These are phyloP conservation scores for Ceratobasidium sp. DNA, from an alignment of 1,284 basidiomycete genomes.

Conservation along the genomic window DNA sequence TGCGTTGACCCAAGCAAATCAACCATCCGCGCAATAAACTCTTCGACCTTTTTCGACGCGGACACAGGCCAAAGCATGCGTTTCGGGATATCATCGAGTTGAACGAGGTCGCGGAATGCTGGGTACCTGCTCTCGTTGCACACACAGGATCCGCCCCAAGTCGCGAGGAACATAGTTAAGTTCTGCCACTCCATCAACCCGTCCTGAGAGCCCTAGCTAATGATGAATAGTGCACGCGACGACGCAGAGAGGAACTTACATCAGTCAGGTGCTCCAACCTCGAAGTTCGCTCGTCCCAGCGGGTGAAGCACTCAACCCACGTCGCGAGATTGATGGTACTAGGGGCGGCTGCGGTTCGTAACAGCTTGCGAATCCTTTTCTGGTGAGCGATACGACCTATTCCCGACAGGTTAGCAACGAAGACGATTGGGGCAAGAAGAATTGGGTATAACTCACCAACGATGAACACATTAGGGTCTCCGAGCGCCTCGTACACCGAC, in stretches of 20 bases:
- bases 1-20: slow-evolving; percentile 74
- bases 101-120: slow-evolving; percentile 68
- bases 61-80: slow-evolving; percentile 59
- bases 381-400: slow-evolving; percentile 80
- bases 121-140: slow-evolving; percentile 50
- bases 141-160: slow-evolving; percentile 78
- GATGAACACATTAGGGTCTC: slow-evolving; percentile 76
- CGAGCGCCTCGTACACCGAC: slow-evolving; percentile 80
- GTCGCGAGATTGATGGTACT: slow-evolving; percentile 77
- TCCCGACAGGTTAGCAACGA: background rate
- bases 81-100: slow-evolving; percentile 75
- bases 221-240: slow-evolving; percentile 24
- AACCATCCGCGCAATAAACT: slow-evolving; percentile 80
- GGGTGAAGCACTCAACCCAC: slow-evolving; percentile 84
- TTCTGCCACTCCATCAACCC: slow-evolving; percentile 83
- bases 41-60: slow-evolving; percentile 59
- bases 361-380: slow-evolving; percentile 80
- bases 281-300: slow-evolving; percentile 65
- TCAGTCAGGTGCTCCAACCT: slow-evolving; percentile 42
- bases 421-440: slow-evolving; percentile 31
- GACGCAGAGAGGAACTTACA: background rate
- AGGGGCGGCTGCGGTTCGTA: slow-evolving; percentile 74
- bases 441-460: slow-evolving; percentile 66
- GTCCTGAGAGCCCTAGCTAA: slow-evolving; percentile 71
- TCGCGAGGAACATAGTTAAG: slow-evolving; percentile 82